phyloP scores from a whole-genome alignment of 2,329 filamentous ascomycete species.

The Talaromyces sp. region DNA sequence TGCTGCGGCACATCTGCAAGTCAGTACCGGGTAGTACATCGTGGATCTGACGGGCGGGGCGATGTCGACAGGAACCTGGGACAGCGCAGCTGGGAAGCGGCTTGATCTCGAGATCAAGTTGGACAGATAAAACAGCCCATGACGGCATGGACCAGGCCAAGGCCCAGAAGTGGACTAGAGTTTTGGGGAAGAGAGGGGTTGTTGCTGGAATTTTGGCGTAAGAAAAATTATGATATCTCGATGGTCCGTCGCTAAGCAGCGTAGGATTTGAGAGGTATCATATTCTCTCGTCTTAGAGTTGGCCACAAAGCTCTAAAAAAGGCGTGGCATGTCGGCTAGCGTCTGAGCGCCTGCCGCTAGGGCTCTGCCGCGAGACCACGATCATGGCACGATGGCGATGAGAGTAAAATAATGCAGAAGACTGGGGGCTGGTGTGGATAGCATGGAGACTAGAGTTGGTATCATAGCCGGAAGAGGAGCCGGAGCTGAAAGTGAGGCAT shows the following conservation, averaged over 20 bases:
- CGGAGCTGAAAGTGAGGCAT: not conserved
- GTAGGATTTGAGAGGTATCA: constrained; percentile 12
- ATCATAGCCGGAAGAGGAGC: not conserved
- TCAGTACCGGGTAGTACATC: constrained; percentile 7
- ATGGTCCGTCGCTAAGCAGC: not conserved
- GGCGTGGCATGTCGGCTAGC: not conserved
- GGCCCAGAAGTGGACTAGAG: not conserved
- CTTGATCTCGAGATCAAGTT: not conserved
- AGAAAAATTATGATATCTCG: not conserved
- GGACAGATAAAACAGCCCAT: not conserved
- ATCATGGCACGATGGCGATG: not conserved
- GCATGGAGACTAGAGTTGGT: not conserved
- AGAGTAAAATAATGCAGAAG: not conserved
- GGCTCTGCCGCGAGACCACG: constrained; percentile 1
- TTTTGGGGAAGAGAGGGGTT: not conserved
- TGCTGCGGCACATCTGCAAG: not conserved
- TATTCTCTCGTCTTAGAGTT: constrained; percentile 5
- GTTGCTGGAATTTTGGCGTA: not conserved
- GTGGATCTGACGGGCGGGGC: constrained; percentile 4
- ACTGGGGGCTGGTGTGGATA: not conserved
- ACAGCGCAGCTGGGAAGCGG: constrained; percentile 3
- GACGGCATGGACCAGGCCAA: not conserved
- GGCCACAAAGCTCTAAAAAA: not conserved
- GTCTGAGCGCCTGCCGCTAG: constrained; percentile 8
- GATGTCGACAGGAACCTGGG: not conserved